Evolutionary conservation across 495 filamentous ascomycete species (phyloP).

Genomic region (Penicillium silybi): DNA sequence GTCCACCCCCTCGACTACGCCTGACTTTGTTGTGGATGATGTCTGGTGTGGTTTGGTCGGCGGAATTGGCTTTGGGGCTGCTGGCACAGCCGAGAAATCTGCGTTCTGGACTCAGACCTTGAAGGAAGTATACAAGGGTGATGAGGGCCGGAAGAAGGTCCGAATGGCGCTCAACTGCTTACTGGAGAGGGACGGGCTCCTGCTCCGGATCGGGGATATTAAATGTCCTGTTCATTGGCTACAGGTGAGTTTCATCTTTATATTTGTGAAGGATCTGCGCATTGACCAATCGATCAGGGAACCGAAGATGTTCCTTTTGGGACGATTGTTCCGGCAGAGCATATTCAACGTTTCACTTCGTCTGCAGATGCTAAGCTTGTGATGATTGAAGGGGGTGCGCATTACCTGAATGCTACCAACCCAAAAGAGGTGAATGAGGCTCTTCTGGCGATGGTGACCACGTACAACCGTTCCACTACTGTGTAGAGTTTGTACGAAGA

Average conservation of each 20-base stretch:
- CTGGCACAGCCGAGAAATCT: conserved; percentile 34
- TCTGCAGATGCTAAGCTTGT: conserved; percentile 48
- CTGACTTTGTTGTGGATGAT: conserved; percentile 54
- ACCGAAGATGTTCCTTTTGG: conserved; percentile 51
- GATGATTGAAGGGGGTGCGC: conserved; percentile 50
- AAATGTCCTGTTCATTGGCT: conserved; percentile 62
- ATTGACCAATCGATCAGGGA: conserved; percentile 33
- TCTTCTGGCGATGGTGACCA: conserved; percentile 46
- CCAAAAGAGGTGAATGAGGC: conserved; percentile 52
- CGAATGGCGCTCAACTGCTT: conserved; percentile 57
- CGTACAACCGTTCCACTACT: neutral
- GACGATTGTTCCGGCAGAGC: conserved; percentile 44
- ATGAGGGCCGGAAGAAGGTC: conserved; percentile 55
- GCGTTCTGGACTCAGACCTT: conserved; percentile 53
- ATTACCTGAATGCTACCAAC: conserved; percentile 58
- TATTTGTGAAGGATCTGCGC: neutral
- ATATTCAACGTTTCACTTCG: conserved; percentile 56
- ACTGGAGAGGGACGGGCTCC: conserved; percentile 55
- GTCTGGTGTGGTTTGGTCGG: conserved; percentile 54
- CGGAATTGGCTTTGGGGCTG: conserved; percentile 51
- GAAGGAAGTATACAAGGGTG: conserved; percentile 54
- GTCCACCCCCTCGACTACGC: conserved; percentile 40
- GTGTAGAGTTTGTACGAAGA: neutral
- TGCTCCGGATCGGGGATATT: conserved; percentile 51
- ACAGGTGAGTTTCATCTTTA: conserved; percentile 45